Evolutionary conservation across 169 alveolate species (phyloP), one percentile per base, ranked within the genome.

Genomic region (Plasmodium adleri): DNA sequence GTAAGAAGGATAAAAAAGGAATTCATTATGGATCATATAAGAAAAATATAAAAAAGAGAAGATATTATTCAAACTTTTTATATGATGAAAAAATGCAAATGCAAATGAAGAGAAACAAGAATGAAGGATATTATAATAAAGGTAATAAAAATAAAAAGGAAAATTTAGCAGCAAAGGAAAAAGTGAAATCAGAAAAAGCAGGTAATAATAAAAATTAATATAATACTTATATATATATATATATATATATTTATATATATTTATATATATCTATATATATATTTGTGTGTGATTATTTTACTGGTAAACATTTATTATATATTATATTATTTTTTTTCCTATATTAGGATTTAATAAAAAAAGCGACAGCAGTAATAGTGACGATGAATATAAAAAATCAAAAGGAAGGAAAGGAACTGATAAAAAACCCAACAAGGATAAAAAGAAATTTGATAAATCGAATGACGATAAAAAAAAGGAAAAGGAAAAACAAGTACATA

Each of bases 61-160:
- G 76, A 43, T 78, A 78, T 52, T 54, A 50, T 58, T 52, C 89
- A 26, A 78, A 78, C 67, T 28, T 64, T 50, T 63, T 59, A 47
- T 22, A 24, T 43, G 89, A 59, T 7, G 89, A 78, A 28, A 63
- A 78, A 22, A 56, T 49, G 72, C 71, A 67, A 52, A 22, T 28
- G 43, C 24, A 78, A 45, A 78, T 64, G 75, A 78, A 78, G 60
- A 78, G 78, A 78, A 78, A 78, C 17, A 78, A 78, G 20, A 78
- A 78, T 54, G 71, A 78, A 22, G 68, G 20, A 20, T 64, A 68
- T 45, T 75, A 78, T 22, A 64, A n/a, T 13, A 78, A 64, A 43
- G 13, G 17, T 6, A 59, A 54, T 20, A 78, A 66, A 70, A 78
- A 45, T 22, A 66, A 66, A 50, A 78, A 66, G 10, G 78, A 64